Percentiles rank a stretch among this genome's conserved stretches.
Conservation (phyloP, 2,329 filamentous ascomycete genomes). For the Diplodia intermedia region DNA sequence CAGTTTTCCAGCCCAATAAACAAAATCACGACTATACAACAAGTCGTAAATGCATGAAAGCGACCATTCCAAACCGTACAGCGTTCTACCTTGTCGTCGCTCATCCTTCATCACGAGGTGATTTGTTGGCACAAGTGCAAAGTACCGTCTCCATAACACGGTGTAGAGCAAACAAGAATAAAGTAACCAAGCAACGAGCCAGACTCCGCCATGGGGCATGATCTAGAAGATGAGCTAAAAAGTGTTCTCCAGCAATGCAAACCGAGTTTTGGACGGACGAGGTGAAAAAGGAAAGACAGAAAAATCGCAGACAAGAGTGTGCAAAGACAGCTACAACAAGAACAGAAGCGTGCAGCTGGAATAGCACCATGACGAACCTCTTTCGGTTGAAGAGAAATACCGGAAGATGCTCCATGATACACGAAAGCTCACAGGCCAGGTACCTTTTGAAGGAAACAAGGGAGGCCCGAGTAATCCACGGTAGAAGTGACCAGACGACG, state of each 20-base stretch:
- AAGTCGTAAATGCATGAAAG: background rate
- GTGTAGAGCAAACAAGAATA: background rate
- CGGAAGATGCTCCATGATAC: conserved; percentile 2
- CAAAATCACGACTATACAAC: background rate
- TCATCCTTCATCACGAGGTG: background rate
- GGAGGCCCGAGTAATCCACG: background rate
- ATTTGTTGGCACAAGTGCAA: background rate
- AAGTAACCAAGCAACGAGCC: background rate
- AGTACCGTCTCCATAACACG: background rate
- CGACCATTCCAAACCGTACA: background rate
- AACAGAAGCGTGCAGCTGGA: background rate
- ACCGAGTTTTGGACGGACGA: background rate
- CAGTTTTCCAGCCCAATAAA: background rate
- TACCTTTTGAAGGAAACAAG: background rate
- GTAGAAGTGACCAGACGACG: conserved; percentile 1
- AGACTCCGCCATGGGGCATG: conserved; percentile 14
- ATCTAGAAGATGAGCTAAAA: conserved; percentile 21
- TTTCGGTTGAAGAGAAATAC: background rate
- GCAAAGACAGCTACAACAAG: background rate
- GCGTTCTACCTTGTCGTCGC: background rate
- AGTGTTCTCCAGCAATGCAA: conserved; percentile 8
- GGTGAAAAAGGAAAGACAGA: background rate
- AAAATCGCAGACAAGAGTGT: background rate
- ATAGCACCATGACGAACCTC: background rate
- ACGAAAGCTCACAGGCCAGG: background rate